These are phyloP conservation scores for Neurospora discreta DNA, from an alignment of 495 filamentous ascomycete species.

Conservation along the genomic window DNA sequence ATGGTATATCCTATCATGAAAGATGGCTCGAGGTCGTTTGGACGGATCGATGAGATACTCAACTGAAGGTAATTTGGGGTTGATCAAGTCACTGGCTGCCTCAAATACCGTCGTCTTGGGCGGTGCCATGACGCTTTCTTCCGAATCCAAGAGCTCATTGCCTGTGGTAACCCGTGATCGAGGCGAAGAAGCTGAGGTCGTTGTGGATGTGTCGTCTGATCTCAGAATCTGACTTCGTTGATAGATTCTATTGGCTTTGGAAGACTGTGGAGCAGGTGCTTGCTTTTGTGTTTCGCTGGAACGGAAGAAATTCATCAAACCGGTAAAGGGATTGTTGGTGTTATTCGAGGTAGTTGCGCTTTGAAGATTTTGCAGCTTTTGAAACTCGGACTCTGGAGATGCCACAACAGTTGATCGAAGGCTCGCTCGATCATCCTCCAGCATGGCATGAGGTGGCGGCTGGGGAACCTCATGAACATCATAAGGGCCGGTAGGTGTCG, in stretches of 20 bases:
- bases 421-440: slow-evolving; percentile 42
- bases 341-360: slow-evolving; percentile 17
- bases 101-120: slow-evolving; percentile 91
- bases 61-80: slow-evolving; percentile 71
- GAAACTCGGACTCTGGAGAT: slow-evolving; percentile 1
- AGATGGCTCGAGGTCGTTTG: slow-evolving; percentile 81
- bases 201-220: slow-evolving; percentile 27
- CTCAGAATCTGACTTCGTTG: slow-evolving; percentile 62
- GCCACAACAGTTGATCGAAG: slow-evolving; percentile 22
- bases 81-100: slow-evolving; percentile 82
- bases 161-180: slow-evolving; percentile 31
- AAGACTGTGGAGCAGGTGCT: slow-evolving; percentile 18
- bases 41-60: slow-evolving; percentile 75
- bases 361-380: slow-evolving; percentile 13
- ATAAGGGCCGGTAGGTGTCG: slow-evolving; percentile 10
- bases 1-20: slow-evolving; percentile 93
- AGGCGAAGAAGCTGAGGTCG: slow-evolving; percentile 24
- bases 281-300: slow-evolving; percentile 25
- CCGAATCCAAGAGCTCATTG: slow-evolving; percentile 31
- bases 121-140: slow-evolving; percentile 47
- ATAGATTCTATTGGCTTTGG: slow-evolving; percentile 59
- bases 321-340: slow-evolving; percentile 41
- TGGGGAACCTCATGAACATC: slow-evolving; percentile 45
- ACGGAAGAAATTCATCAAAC: slow-evolving; percentile 54
- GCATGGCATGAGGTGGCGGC: slow-evolving; percentile 41